Evolutionary conservation across 495 filamentous ascomycete genomes (phyloP).

Genomic region (Acidomyces sp.): DNA sequence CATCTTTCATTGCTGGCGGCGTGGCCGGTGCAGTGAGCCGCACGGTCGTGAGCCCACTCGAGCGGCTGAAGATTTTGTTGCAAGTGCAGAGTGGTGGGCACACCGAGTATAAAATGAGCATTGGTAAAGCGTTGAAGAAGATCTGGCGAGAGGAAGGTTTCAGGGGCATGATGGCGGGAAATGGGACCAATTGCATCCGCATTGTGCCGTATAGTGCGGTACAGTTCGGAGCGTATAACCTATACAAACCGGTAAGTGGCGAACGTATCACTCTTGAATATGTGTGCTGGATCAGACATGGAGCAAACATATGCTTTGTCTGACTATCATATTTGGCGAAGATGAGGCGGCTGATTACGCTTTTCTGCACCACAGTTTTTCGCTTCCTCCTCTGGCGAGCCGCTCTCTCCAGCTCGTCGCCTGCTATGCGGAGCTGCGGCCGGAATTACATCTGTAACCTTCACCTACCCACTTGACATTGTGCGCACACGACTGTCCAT

Average conservation of each 20-base stretch:
- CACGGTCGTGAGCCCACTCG: constrained; percentile 90
- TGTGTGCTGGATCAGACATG: not conserved
- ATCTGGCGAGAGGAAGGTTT: constrained; percentile 96
- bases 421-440: constrained; percentile 77
- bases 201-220: constrained; percentile 97
- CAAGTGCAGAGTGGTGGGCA: constrained; percentile 88
- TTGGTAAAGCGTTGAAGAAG: constrained; percentile 75
- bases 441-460: constrained; percentile 82
- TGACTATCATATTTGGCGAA: not conserved
- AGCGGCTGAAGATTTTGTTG: constrained; percentile 92
- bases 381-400: constrained; percentile 54
- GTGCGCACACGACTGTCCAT: constrained; percentile 91
- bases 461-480: constrained; percentile 80
- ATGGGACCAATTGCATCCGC: constrained; percentile 94
- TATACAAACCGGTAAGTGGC: constrained; percentile 74
- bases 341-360: constrained; percentile 3
- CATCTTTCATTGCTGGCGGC: constrained; percentile 91
- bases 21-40: constrained; percentile 93
- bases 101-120: constrained; percentile 80
- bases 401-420: constrained; percentile 53
- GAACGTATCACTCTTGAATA: not conserved
- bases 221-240: constrained; percentile 93
- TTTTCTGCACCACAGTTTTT: constrained; percentile 51
- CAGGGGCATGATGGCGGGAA: constrained; percentile 91
- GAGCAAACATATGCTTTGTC: not conserved